Base-by-base conservation (phyloP, 352 stramenopile genomes). In the Phytophthora crassamura region DNA sequence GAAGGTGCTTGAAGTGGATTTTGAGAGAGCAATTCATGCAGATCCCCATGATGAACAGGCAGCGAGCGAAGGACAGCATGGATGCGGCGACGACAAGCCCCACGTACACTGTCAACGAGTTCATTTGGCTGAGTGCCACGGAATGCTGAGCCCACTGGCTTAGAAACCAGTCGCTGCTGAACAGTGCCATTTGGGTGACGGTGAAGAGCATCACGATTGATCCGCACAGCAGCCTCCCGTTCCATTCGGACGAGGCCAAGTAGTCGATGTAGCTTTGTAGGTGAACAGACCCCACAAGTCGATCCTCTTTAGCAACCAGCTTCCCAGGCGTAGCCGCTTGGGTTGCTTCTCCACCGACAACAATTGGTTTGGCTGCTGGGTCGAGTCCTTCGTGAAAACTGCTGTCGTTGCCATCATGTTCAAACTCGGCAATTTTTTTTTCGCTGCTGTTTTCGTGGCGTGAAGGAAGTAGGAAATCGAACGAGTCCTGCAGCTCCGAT, bases 271-370 rank as follows among this genome's bases (percentile, higher is more conserved):
- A 84, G 7, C 67, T 78, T 9, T 48, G 51, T 30, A 55, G 35
- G 16, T 54, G 61, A 4, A 83, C 68, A 0, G 60, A 69, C 0
- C 74, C 74, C 11, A 76, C 39, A 8, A 59, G 58, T 0, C 72
- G 71, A 25, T 83, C 74, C 51, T 80, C 68, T 45, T 68, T 51
- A 2, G 54, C 51, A n/a, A 78, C 60, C 8, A 80, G 56, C 28
- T 80, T 73, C 42, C 68, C 69, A 12, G 50, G 7, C 14, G 38
- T 11, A 1, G 28, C 18, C 22, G 22, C 32, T 61, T 46, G 14
- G 14, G 7, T 20, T 22, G n/a, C 4, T 12, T 54, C 47, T 15
- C 32, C 71, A 20, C 98, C 91, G 12, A 98, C 61, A 38, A 98
- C 11, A 42, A 18, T 2, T 9, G 9, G 18, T 18, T 15, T 34